Conservation (phyloP, 768 basidiomycete genomes). For the Rhizopogon vesiculosus region DNA sequence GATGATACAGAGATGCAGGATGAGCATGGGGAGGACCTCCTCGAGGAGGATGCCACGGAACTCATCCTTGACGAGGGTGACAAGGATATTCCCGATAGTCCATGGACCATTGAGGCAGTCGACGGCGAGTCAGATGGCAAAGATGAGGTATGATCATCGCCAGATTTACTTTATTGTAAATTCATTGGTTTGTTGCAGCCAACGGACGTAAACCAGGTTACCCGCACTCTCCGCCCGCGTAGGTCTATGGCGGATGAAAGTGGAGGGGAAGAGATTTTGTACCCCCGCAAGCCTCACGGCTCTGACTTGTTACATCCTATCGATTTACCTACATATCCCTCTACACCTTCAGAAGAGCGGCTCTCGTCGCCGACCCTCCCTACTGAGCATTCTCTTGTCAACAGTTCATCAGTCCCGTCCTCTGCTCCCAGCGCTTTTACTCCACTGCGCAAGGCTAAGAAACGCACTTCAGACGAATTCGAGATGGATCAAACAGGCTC, state of each 20-base stretch:
- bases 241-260: conserved; percentile 79
- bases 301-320: conserved; percentile 26
- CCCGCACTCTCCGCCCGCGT: conserved; percentile 49
- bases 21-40: conserved; percentile 29
- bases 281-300: conserved; percentile 58
- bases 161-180: not conserved
- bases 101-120: conserved; percentile 85
- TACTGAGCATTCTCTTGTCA: conserved; percentile 26
- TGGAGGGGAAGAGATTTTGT: conserved; percentile 86
- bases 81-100: conserved; percentile 65
- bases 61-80: conserved; percentile 30
- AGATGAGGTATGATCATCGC: conserved; percentile 50
- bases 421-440: conserved; percentile 67
- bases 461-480: conserved; percentile 79
- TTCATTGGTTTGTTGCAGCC: conserved; percentile 24
- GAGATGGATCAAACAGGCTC: conserved; percentile 69
- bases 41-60: conserved; percentile 26
- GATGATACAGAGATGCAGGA: conserved; percentile 33
- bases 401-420: conserved; percentile 24
- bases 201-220: conserved; percentile 37
- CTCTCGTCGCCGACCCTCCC: conserved; percentile 26
- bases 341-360: conserved; percentile 19
- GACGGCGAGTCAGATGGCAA: conserved; percentile 74
- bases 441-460: conserved; percentile 55
- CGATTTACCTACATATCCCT: conserved; percentile 26